Base-by-base conservation (phyloP, 768 basidiomycete species). In the Amanita polypyramis region DNA sequence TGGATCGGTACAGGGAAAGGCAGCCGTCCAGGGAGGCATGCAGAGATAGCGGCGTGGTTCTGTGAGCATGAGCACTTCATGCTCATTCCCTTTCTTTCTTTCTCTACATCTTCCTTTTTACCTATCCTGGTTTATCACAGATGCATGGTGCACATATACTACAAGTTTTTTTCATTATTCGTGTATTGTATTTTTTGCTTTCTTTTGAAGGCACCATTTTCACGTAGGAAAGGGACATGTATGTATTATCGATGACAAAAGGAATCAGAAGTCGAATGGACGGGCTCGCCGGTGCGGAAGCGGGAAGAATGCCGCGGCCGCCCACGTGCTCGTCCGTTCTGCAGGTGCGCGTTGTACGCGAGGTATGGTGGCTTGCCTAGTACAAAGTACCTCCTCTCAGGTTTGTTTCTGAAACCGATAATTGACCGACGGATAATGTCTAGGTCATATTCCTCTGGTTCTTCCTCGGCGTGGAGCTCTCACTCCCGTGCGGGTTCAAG, bases 1-100 rank as follows among this genome's bases (percentile, higher is more conserved):
- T 12, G 32, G 10, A 34, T n/a, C n/a, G n/a, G n/a, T n/a, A n/a
- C 32, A 25, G 35, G 47, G 47, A n/a, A 49, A 49, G 47, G 32
- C 47, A 19, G 39, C 39, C 15, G 40, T 49, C 21, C 30, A 41
- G 29, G 47, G 47, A 7, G 47, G 47, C 9, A 17, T 49, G 47
- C 40, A 33, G 32, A 27, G 47, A 30, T 45, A 36, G 33, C 23
- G 9, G 20, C 11, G 21, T n/a, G 25, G 25, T 27, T 7, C 25
- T 27, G 25, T 27, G 25, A 34, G 21, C 20, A 32, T 4, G 21
- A 34, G 17, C 21, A 17, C 21, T 3, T 10, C 15, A n/a, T 10
- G 12, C 44, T 37, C 34, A 17, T 15, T 21, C 12, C 9, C 8
- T 23, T 19, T 15, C 8, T 33, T 27, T 25, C 23, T 25, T 34